Base-by-base conservation (phyloP, 2,329 filamentous ascomycete genomes). In the Claviceps africana region DNA sequence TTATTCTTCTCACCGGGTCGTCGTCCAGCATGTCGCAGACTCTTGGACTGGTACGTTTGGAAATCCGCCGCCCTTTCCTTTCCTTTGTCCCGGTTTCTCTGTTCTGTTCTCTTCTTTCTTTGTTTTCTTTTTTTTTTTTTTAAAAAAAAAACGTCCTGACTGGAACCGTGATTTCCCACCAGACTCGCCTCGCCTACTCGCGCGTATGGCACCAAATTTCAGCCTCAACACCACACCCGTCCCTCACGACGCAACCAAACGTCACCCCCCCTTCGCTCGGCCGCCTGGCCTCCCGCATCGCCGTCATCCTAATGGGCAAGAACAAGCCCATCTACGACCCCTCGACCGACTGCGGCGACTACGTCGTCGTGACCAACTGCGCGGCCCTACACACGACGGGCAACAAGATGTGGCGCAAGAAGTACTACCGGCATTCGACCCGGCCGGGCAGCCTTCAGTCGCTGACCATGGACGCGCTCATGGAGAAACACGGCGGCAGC, bases 261-360 rank as follows among this genome's bases (percentile, higher is more conserved):
- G 67, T 81, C 25, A 82, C 82, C 21, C 77, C 81, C 19, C 88
- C 89, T 15, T 83, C 88, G n/a, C 84, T 96, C 42, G 91, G 91
- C 60, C 88, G 91, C 43, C 78, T 96, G 50, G 91, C 91, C 56
- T 88, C 85, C 51, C 82, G 85, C 57, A 95, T 96, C 68, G 91
- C 90, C 56, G 75, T 84, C 51, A 76, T 88, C 55, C 81, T 96
- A 50, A 96, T 97, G 90, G 93, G 93, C 72, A 98, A 98, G 77
- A 86, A 98, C 78, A 98, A 98, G 73, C 93, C 93, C 22, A 95
- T 93, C 69, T 98, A 83, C 73, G 88, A 97, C 71, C 93, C 93
- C 1, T 95, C 89, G 22, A 96, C 90, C 56, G 93, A 98, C 76
- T 97, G 93, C 77, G 93, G 93, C 61, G 93, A 98, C 80, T 98